These are phyloP conservation scores for Trichoderma atroviride DNA, from an alignment of 2,329 filamentous ascomycete genomes.

Conservation along the genomic window DNA sequence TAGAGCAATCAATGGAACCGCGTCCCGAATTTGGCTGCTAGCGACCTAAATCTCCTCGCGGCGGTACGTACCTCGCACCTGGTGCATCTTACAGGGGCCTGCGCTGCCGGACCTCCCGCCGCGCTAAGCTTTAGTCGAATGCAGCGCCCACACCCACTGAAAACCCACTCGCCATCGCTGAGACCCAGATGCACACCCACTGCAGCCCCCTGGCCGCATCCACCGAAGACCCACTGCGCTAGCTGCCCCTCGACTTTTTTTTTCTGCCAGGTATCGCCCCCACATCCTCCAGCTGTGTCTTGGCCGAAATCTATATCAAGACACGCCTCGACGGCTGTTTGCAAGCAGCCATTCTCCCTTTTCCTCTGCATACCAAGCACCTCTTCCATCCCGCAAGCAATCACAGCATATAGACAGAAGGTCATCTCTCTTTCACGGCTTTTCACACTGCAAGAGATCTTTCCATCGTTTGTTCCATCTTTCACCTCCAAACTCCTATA, in stretches of 20 bases:
- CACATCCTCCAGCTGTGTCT: slow-evolving; percentile 18
- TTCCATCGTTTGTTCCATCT: slow-evolving; percentile 1
- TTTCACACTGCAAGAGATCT: not conserved
- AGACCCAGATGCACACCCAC: slow-evolving; percentile 27
- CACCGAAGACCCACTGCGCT: slow-evolving; percentile 8
- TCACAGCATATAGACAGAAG: slow-evolving; percentile 1
- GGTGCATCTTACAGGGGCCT: not conserved
- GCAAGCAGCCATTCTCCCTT: slow-evolving; percentile 19
- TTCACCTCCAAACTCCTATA: not conserved
- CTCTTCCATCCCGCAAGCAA: slow-evolving; percentile 21
- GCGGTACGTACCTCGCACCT: not conserved
- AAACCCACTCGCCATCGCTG: slow-evolving; percentile 25
- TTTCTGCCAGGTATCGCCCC: slow-evolving; percentile 23
- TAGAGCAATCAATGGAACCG: not conserved
- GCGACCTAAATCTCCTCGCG: not conserved
- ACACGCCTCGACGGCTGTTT: slow-evolving; percentile 25
- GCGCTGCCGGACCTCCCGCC: slow-evolving; percentile 36
- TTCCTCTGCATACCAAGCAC: slow-evolving; percentile 24
- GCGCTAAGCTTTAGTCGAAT: slow-evolving; percentile 36
- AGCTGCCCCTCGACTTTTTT: slow-evolving; percentile 20
- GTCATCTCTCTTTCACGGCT: slow-evolving; percentile 4
- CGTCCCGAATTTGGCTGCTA: not conserved
- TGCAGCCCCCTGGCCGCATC: slow-evolving; percentile 20
- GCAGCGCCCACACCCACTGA: slow-evolving; percentile 29
- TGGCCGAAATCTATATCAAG: slow-evolving; percentile 26